Evolutionary conservation across 73 alveolate species (phyloP), one percentile per base, ranked within the genome.

Genomic region (Stentor coeruleus): DNA sequence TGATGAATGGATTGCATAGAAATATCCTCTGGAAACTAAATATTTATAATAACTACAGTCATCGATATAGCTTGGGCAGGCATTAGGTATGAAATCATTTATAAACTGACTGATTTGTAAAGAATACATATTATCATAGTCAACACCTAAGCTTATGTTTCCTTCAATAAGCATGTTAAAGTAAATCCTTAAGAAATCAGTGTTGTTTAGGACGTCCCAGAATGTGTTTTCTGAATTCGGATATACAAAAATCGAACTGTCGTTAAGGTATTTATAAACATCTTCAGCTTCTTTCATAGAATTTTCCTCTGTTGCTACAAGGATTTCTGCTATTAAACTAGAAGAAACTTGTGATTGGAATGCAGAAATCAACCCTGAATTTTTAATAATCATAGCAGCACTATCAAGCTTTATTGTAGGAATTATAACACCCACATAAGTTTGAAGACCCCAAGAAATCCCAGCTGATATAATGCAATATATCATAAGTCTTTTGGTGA

Each of bases 101-200:
- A 20, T 28, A 66, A 66, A 66, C 33, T 66, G 79, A 20, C 33
- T 1, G 11, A 11, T 66, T 0, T 20, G 37, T 33, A 66, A 26
- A 37, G 79, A 20, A 33, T 66, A 66, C n/a, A 66, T 66, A 14
- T 66, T 31, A 40, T 66, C 39, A 66, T 66, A 66, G 49, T 37
- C 14, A 11, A 66, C n/a, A 0, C 37, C 79, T 31, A 66, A 20
- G 20, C 49, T 28, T 20, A 26, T 26, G 79, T 66, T 66, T 2
- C 79, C 79, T 0, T 20, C 39, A 66, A 66, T 26, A 1, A 66
- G 39, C 41, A 66, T 49, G 20, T 6, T 11, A 49, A 49, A 49
- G 20, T 11, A 49, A 11, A 49, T 49, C 66, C 20, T 6, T 11
- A 49, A 20, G 20, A 11, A 49, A 49, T 6, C 66, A 6, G 66